Conservation (phyloP, 1,139 yeast species). For the Candida buenavistaensis region DNA sequence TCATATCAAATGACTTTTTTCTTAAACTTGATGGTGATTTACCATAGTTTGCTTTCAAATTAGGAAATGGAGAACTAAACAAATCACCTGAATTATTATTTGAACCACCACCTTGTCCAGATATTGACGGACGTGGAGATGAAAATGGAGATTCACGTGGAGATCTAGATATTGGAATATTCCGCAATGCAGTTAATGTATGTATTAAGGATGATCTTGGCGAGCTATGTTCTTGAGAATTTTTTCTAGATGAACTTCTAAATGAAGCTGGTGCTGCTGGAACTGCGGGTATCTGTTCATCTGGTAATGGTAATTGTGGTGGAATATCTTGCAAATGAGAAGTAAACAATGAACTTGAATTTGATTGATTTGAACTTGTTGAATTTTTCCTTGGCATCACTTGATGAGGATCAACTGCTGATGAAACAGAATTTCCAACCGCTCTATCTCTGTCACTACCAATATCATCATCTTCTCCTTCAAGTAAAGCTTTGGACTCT, state of each 20-base stretch:
- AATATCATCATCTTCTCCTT: constrained; percentile 2
- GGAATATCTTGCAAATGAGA: constrained; percentile 49
- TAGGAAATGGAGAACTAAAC: constrained; percentile 21
- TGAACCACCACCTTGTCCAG: constrained; percentile 24
- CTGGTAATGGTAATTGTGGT: constrained; percentile 55
- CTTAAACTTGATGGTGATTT: constrained; percentile 5
- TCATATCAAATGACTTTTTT: constrained; percentile 8
- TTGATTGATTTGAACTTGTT: constrained; percentile 27
- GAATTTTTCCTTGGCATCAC: constrained; percentile 27
- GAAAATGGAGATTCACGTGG: constrained; percentile 47
- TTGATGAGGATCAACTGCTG: constrained; percentile 26
- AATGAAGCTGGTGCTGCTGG: constrained; percentile 39
- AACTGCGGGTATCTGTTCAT: constrained; percentile 49
- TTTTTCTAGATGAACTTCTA: constrained; percentile 35
- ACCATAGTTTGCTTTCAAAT: constrained; percentile 18
- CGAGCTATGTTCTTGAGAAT: constrained; percentile 38
- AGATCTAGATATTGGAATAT: constrained; percentile 36
- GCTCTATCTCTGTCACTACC: constrained; percentile 13
- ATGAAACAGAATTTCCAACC: constrained; percentile 15
- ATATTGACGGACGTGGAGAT: constrained; percentile 50
- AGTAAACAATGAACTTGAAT: constrained; percentile 26
- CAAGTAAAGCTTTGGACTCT: constrained; percentile 8
- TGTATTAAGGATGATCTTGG: constrained; percentile 46
- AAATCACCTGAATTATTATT: constrained; percentile 16
- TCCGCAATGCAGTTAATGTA: constrained; percentile 43